These are phyloP conservation scores for Peniophora sp. DNA, from an alignment of 1,284 basidiomycete species.

Conservation along the genomic window DNA sequence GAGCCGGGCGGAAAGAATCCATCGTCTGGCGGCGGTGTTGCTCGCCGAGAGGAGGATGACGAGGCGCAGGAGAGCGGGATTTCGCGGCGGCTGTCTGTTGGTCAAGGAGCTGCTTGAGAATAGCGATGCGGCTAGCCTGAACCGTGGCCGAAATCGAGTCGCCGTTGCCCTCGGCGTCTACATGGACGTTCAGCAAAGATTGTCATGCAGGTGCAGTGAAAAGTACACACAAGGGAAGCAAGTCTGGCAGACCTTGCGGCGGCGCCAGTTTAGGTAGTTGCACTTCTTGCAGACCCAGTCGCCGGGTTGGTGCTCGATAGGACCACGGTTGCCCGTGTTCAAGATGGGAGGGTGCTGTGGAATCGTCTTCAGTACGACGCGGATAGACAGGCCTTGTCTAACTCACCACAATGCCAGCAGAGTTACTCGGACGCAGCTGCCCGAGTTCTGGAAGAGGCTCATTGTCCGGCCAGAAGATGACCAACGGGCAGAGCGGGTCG, in stretches of 20 bases:
- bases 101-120: slow-evolving; percentile 59
- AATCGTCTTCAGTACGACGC: slow-evolving; percentile 6
- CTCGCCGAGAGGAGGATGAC: not conserved
- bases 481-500: slow-evolving; percentile 61
- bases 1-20: not conserved
- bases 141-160: slow-evolving; percentile 76
- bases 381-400: not conserved
- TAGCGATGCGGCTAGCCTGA: slow-evolving; percentile 73
- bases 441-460: slow-evolving; percentile 69
- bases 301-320: slow-evolving; percentile 81
- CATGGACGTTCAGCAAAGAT: slow-evolving; percentile 6
- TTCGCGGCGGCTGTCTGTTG: slow-evolving; percentile 32
- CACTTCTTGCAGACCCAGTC: slow-evolving; percentile 85
- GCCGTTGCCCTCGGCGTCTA: slow-evolving; percentile 77
- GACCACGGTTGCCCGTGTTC: slow-evolving; percentile 83
- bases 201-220: slow-evolving; percentile 4
- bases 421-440: slow-evolving; percentile 58
- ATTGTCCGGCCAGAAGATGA: slow-evolving; percentile 85
- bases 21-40: not conserved
- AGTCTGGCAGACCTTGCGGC: slow-evolving; percentile 83
- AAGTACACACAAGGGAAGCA: slow-evolving; percentile 67
- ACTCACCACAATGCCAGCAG: slow-evolving; percentile 48
- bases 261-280: slow-evolving; percentile 79
- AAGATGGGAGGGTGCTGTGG: slow-evolving; percentile 72
- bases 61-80: slow-evolving; percentile 10